These are phyloP conservation scores for Warburgia ugandensis DNA, from an alignment of 164 flowering plant species.

Conservation along the genomic window DNA sequence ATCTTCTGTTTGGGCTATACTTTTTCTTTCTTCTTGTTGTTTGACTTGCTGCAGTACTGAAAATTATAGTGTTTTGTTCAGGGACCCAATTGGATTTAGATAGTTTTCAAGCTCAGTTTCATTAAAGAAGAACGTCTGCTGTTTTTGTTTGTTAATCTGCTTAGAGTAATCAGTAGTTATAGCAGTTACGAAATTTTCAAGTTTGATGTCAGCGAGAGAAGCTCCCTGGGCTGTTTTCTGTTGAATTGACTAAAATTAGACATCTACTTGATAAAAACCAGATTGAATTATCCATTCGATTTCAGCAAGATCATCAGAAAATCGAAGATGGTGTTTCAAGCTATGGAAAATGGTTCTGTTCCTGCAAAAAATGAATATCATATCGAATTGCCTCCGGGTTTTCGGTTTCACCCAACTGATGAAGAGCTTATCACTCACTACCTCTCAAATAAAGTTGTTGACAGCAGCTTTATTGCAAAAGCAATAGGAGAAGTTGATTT, in stretches of 20 bases:
- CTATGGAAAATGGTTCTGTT: conserved; percentile 30
- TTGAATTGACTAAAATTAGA: no score
- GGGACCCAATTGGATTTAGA: no score
- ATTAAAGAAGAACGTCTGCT: no score
- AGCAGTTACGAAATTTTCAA: no score
- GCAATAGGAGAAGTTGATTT: conserved; percentile 24
- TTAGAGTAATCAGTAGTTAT: no score
- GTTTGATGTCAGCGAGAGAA: conserved; percentile 1
- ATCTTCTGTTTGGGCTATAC: no score
- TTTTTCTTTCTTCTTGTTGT: no score
- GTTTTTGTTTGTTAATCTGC: no score
- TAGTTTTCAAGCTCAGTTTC: no score
- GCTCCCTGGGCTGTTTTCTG: background rate
- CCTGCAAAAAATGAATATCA: conserved; percentile 7
- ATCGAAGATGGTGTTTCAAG: background rate
- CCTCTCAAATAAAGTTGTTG: conserved; percentile 11
- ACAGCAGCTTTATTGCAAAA: conserved; percentile 12
- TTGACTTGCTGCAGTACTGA: no score
- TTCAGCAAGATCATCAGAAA: background rate
- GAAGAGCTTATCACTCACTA: conserved; percentile 23
- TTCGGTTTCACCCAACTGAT: conserved; percentile 30
- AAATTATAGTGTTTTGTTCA: no score
- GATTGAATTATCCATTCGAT: background rate
- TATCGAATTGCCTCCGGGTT: conserved; percentile 26
- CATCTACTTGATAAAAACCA: background rate